phyloP scores from a whole-genome alignment of 768 basidiomycete genomes.

The Russula emetica region DNA sequence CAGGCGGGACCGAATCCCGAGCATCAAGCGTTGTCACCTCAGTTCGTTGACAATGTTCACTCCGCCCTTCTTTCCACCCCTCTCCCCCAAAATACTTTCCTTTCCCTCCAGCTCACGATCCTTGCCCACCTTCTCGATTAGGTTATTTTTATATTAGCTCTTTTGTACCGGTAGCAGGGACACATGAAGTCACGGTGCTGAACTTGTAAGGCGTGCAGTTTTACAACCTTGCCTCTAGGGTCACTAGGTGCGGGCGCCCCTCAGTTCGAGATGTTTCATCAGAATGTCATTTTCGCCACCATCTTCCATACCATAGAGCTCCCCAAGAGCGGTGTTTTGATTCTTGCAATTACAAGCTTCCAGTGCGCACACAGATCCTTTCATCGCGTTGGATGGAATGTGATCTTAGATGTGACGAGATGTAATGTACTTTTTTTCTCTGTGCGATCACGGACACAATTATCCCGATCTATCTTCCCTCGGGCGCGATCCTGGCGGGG shows the following conservation, averaged over 20 bases:
- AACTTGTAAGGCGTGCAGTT: neutral
- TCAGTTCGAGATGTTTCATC: slow-evolving; percentile 3
- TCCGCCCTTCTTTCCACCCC: too few species aligned
- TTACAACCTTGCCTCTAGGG: neutral
- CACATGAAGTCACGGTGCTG: neutral
- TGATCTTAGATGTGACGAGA: slow-evolving; percentile 21
- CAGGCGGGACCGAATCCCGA: neutral
- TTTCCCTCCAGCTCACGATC: neutral
- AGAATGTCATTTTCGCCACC: neutral
- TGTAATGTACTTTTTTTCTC: slow-evolving; percentile 5
- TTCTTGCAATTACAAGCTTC: neutral
- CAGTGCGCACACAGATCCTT: neutral
- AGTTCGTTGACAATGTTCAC: slow-evolving; percentile 7
- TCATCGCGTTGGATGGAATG: neutral
- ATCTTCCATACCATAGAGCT: slow-evolving; percentile 1
- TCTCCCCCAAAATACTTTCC: neutral
- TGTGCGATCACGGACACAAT: slow-evolving; percentile 26
- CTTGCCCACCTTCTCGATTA: neutral
- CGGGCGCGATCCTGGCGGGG: slow-evolving; percentile 19
- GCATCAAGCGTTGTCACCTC: slow-evolving; percentile 6
- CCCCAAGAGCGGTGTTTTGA: neutral
- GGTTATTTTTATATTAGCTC: neutral
- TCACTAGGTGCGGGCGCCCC: slow-evolving; percentile 3
- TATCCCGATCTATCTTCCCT: slow-evolving; percentile 24
- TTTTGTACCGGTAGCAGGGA: neutral